phyloP scores from a whole-genome alignment of 805 yeast species.

The Metschnikowia gelsemii region DNA sequence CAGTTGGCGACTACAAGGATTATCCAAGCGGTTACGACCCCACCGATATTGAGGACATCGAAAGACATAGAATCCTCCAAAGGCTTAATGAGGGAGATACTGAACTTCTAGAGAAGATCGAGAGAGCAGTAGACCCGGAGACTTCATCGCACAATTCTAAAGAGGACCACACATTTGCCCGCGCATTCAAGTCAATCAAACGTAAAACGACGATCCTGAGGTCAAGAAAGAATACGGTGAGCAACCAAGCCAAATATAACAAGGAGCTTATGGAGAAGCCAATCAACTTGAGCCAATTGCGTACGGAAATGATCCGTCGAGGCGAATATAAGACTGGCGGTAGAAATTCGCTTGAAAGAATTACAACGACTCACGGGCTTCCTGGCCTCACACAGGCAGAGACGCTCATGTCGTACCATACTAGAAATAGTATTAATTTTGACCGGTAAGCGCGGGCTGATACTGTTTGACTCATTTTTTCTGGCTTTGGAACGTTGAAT shows the following conservation, averaged over 20 bases:
- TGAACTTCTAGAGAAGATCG: conserved; percentile 34
- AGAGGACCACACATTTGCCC: conserved; percentile 15
- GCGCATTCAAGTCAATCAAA: conserved; percentile 36
- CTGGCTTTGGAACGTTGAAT: no score
- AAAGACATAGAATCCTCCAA: conserved; percentile 34
- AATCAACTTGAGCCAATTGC: conserved; percentile 33
- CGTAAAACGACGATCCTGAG: conserved; percentile 32
- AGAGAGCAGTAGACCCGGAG: conserved; percentile 26
- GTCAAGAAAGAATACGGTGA: conserved; percentile 23
- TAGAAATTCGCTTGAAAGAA: conserved; percentile 39
- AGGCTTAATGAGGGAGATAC: conserved; percentile 37
- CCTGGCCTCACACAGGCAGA: conserved; percentile 53
- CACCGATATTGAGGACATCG: conserved; percentile 45
- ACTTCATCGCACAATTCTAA: conserved; percentile 9
- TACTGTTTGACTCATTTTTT: no score
- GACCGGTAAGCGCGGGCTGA: conserved; percentile 22
- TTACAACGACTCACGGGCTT: conserved; percentile 45
- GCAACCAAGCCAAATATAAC: conserved; percentile 22
- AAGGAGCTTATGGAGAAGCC: conserved; percentile 32
- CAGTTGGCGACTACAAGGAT: conserved; percentile 49
- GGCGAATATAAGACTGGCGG: conserved; percentile 38
- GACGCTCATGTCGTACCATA: conserved; percentile 44
- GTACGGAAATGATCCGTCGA: conserved; percentile 37
- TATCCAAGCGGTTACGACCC: conserved; percentile 56
- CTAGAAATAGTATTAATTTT: conserved; percentile 39